Base-by-base conservation (phyloP, 202 grass and related monocot species). In the Cymbopogon flexuosus region DNA sequence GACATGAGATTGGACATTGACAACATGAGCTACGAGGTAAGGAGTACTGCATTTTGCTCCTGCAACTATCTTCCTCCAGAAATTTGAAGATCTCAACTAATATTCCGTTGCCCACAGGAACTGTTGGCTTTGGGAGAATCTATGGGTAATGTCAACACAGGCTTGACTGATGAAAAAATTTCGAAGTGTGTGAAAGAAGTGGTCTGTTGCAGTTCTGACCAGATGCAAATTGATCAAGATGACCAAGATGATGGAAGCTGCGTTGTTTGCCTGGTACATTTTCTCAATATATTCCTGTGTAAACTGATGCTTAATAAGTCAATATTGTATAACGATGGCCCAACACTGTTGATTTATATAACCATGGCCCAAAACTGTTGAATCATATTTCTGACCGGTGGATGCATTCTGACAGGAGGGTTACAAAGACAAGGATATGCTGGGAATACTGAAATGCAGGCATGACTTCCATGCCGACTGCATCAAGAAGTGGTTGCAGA, bases 1-100 rank as follows among this genome's bases (percentile, higher is more conserved):
- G 85, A 79, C 33, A 81, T 99, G 90, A 91, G 90, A 63, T 54
- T 99, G 19, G 91, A 99, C 82, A 79, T 92, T 79, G 96, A 99
- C 34, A 81, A 87, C 71, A 93, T 99, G 96, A 90, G 89, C 62
- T 99, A 99, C 45, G 96, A 99, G 88, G 96, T 93, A 81, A 68
- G 56, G 23, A 83, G 2, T 63, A 27, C 15, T 45, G 69, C n/a
- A 36, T 42, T 83, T 85, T 61, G 70, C 35, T 75, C 67, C 31
- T 62, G 27, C 41, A 18, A 22, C 8, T 70, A 11, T 80, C 65
- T 14, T 57, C 36, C 27, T 31, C 27, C 0, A 2, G 43, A 76
- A 70, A 79, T 62, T 65, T 34, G 4, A n/a, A 2, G 8, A 2
- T 29, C 1, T 65, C 5, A 51, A 51, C 15, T 84, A 30, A 16